A percentile compares a stretch with the other conserved stretches of the same genome.
phyloP scores from a whole-genome alignment of 805 yeast species.

The Candida namnaoensis region DNA sequence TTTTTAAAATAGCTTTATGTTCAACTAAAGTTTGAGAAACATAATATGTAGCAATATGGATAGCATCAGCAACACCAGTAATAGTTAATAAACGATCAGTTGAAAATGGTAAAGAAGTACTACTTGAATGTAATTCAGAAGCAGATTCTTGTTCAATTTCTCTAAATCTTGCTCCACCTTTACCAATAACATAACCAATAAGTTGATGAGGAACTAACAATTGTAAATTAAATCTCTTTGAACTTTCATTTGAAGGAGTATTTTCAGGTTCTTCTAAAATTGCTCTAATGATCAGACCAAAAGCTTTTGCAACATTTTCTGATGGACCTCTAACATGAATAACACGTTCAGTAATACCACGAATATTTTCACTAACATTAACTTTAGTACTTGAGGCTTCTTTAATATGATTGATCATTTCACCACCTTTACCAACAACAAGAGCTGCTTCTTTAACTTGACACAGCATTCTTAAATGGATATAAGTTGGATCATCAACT shows the following conservation, averaged over 20 bases:
- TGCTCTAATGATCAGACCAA: conserved; percentile 63
- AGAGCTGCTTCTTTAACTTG: conserved; percentile 67
- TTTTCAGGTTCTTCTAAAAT: conserved; percentile 61
- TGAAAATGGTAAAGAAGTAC: conserved; percentile 60
- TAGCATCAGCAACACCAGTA: conserved; percentile 78
- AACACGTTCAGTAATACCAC: conserved; percentile 67
- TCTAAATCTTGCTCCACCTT: conserved; percentile 61
- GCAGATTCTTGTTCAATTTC: conserved; percentile 81
- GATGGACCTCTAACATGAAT: conserved; percentile 67
- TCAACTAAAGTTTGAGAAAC: conserved; percentile 60
- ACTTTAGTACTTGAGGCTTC: conserved; percentile 55
- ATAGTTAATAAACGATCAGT: conserved; percentile 69
- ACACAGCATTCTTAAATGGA: conserved; percentile 67
- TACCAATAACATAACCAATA: conserved; percentile 78
- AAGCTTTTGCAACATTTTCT: conserved; percentile 74
- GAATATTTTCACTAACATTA: conserved; percentile 64
- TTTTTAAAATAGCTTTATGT: conserved; percentile 41
- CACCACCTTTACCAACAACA: conserved; percentile 79
- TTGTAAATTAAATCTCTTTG: conserved; percentile 47
- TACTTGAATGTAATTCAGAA: conserved; percentile 67
- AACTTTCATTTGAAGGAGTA: conserved; percentile 46
- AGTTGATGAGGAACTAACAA: conserved; percentile 68
- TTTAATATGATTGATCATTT: conserved; percentile 55
- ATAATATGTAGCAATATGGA: conserved; percentile 75
- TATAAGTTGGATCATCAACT: conserved; percentile 50